Conservation (phyloP, 352 stramenopile genomes). For the Phytophthora melonis region DNA sequence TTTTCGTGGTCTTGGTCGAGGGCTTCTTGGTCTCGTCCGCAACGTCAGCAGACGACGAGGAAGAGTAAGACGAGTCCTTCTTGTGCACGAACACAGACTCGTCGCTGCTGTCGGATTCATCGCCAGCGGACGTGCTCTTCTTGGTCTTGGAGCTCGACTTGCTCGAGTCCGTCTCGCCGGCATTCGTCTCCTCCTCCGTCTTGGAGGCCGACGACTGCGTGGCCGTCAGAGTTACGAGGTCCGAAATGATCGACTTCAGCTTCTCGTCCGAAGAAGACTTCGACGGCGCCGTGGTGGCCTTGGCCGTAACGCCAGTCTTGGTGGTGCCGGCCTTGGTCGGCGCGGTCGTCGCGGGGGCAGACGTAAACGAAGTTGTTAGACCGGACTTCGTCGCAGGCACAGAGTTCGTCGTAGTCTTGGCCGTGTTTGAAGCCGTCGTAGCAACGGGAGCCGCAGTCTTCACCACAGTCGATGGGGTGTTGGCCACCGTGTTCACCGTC, state of each 20-base stretch:
- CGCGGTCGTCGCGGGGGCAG: conserved; percentile 5
- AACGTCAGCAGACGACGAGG: conserved; percentile 24
- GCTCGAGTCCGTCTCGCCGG: conserved; percentile 22
- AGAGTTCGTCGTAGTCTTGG: conserved; percentile 8
- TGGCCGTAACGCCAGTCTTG: background rate
- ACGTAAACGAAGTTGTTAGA: conserved; percentile 3
- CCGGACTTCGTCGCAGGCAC: conserved; percentile 16
- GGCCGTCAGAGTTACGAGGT: conserved; percentile 26
- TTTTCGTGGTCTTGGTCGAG: conserved; percentile 32
- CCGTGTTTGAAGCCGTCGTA: background rate
- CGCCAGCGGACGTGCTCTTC: conserved; percentile 29
- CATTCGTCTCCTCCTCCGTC: conserved; percentile 8
- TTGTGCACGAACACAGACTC: conserved; percentile 23
- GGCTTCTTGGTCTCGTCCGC: conserved; percentile 32
- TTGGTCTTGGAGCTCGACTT: conserved; percentile 36
- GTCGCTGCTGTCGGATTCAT: conserved; percentile 30
- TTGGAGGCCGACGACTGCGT: conserved; percentile 35
- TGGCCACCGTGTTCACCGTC: background rate
- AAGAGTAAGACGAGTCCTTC: conserved; percentile 18
- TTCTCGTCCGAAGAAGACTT: conserved; percentile 19
- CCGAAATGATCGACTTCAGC: conserved; percentile 18
- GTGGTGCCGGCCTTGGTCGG: conserved; percentile 18
- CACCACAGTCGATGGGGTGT: conserved; percentile 4
- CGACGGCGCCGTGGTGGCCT: conserved; percentile 7
- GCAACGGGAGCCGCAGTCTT: background rate